Base-by-base conservation (phyloP, 805 yeast species). In the Candida boleticola region DNA sequence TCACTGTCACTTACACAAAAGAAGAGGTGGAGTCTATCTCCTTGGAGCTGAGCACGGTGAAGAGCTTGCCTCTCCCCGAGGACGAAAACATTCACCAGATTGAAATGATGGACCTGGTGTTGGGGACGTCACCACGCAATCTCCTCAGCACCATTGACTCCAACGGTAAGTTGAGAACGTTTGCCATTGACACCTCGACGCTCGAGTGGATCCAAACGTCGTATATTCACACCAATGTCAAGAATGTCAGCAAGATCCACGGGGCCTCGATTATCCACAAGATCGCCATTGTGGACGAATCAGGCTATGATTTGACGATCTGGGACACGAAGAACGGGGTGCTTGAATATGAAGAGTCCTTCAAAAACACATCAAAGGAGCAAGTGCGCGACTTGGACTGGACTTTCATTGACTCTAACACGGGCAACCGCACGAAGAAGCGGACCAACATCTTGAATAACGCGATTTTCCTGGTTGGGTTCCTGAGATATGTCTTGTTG, bases 381-480 rank as follows among this genome's bases (percentile, higher is more conserved):
- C 34, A 45, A 13, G 79, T 89, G 5, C 61, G 71, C 19, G 97
- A 89, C 58, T 68, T 90, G 21, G 97, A 90, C 62, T 90, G 97
- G 97, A 85, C 96, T 0, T 76, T 83, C 40, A 80, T 66, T 4
- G 61, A 61, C 30, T 44, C 45, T 31, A 47, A 47, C 33, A 46
- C 51, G 5, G 31, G 55, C 2, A 23, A 23, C 27, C 7, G 11
- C 27, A 23, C 10, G 10, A 23, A 23, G 11, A 31, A 19, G 11
- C 11, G 35, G 22, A 26, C 14, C 36, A 37, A 83, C 1, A 71
- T 69, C 10, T 7, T 11, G 11, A 73, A 67, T 43, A 77, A 79
- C 27, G 84, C 89, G 32, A 78, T 90, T 4, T 66, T 90, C 23
- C 84, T 96, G 0, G 81, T 89, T 29, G 97, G 97, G 0, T 90